Evolutionary conservation across 1,284 basidiomycete species (phyloP).

Genomic region (Fomitopsis palustris): DNA sequence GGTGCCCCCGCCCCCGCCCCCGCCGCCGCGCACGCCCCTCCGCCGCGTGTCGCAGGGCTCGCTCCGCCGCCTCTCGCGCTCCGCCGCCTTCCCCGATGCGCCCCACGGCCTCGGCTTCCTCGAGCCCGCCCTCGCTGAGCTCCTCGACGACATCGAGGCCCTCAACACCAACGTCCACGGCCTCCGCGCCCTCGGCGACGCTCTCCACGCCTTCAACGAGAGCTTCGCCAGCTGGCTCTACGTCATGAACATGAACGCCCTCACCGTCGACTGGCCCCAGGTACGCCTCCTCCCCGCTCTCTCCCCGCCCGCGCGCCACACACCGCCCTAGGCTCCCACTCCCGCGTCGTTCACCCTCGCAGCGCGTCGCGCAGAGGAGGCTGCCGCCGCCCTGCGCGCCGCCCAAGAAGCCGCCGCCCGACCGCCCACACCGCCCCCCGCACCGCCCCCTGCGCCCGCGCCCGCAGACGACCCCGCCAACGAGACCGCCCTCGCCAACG

Average conservation of each 20-base stretch:
- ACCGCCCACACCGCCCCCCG: slow-evolving; percentile 32
- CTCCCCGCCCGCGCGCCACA: not conserved
- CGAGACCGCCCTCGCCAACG: slow-evolving; percentile 33
- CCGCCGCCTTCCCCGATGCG: slow-evolving; percentile 64
- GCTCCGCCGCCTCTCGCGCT: slow-evolving; percentile 78
- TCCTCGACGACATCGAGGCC: slow-evolving; percentile 83
- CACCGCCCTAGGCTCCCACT: slow-evolving; percentile 50
- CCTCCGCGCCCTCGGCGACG: slow-evolving; percentile 69
- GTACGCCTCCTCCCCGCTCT: slow-evolving; percentile 33
- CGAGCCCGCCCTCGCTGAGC: slow-evolving; percentile 79
- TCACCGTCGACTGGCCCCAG: slow-evolving; percentile 91
- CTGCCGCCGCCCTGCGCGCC: slow-evolving; percentile 26
- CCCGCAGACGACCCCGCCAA: slow-evolving; percentile 27
- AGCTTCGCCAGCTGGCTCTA: slow-evolving; percentile 91
- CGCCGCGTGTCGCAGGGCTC: slow-evolving; percentile 90
- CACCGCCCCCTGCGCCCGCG: slow-evolving; percentile 36
- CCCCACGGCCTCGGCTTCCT: slow-evolving; percentile 86
- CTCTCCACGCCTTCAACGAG: slow-evolving; percentile 87
- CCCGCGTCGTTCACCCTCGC: slow-evolving; percentile 60
- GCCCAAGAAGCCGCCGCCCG: slow-evolving; percentile 22
- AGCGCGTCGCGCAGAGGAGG: slow-evolving; percentile 49
- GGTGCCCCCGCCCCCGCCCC: slow-evolving; percentile 34
- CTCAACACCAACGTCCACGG: slow-evolving; percentile 75
- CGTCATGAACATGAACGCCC: slow-evolving; percentile 91
- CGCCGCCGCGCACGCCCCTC: slow-evolving; percentile 71